Conservation (phyloP, 176 grass and related monocot species). For the Tuctoria greenei region DNA sequence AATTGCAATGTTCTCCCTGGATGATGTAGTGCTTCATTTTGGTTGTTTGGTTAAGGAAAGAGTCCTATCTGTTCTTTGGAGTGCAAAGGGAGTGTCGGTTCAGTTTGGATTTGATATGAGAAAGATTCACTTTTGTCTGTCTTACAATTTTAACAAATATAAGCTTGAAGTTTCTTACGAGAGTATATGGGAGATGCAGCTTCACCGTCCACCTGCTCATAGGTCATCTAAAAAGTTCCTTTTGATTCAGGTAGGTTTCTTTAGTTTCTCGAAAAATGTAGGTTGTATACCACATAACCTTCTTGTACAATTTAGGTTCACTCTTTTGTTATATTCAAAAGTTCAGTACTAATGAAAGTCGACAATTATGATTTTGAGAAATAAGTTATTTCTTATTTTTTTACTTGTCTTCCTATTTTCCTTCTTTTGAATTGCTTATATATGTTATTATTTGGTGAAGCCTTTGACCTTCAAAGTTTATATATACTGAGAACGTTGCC, state of each 20-base stretch:
- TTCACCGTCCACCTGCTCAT: conserved; percentile 58
- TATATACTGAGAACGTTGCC: conserved; percentile 3
- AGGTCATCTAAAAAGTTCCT: conserved; percentile 60
- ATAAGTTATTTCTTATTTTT: background rate
- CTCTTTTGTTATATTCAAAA: background rate
- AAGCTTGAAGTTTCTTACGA: conserved; percentile 91
- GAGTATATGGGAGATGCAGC: conserved; percentile 93
- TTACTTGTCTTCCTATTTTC: background rate
- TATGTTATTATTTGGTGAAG: background rate
- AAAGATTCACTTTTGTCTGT: conserved; percentile 59
- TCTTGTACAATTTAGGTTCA: background rate
- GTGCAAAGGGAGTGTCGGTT: conserved; percentile 37
- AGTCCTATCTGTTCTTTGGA: conserved; percentile 54
- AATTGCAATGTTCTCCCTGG: conserved; percentile 49
- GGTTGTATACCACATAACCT: background rate
- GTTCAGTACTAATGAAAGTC: background rate
- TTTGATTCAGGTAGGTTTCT: conserved; percentile 67
- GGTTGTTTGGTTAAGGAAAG: conserved; percentile 65
- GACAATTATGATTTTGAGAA: background rate
- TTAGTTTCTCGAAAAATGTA: background rate
- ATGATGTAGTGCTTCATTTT: conserved; percentile 46
- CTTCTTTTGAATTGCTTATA: background rate
- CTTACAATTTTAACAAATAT: conserved; percentile 21
- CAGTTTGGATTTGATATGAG: conserved; percentile 79
- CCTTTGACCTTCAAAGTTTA: background rate